Evolutionary conservation across 768 basidiomycete genomes (phyloP).

Genomic region (Serendipita vermifera): DNA sequence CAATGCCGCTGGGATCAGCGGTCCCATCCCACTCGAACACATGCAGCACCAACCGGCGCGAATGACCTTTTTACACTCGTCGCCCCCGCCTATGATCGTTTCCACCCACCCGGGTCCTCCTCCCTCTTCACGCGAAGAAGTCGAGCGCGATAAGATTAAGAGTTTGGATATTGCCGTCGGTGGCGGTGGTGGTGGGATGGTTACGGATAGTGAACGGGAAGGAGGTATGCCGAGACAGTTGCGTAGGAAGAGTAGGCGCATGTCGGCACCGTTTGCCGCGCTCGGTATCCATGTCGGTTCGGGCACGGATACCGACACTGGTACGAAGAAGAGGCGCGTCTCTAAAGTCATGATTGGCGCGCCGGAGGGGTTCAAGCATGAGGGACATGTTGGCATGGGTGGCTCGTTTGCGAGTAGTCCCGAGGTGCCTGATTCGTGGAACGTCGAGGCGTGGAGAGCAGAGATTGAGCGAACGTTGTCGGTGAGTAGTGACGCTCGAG

Average conservation of each 20-base stretch:
- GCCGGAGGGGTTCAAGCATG: conserved; percentile 3
- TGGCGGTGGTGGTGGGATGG: not conserved
- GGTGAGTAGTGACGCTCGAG: no score
- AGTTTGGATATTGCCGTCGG: no score
- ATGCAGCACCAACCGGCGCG: no score
- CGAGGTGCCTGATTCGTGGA: not conserved
- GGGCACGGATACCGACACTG: not conserved
- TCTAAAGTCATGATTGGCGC: not conserved
- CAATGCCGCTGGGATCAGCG: no score
- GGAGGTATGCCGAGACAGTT: not conserved
- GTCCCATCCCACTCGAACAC: no score
- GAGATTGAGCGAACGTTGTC: not conserved
- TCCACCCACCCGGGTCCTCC: no score
- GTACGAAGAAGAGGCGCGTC: not conserved
- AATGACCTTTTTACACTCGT: no score
- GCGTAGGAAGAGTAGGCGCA: not conserved
- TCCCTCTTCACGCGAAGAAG: no score
- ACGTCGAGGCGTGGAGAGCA: conserved; percentile 1
- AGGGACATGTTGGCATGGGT: conserved; percentile 2
- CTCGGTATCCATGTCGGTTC: not conserved
- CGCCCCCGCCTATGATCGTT: no score
- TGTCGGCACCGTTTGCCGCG: not conserved
- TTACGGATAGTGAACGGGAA: not conserved
- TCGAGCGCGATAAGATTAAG: no score
- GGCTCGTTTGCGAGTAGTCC: not conserved